Base-by-base conservation (phyloP, 495 filamentous ascomycete species). In the Sordaria brevicollis region DNA sequence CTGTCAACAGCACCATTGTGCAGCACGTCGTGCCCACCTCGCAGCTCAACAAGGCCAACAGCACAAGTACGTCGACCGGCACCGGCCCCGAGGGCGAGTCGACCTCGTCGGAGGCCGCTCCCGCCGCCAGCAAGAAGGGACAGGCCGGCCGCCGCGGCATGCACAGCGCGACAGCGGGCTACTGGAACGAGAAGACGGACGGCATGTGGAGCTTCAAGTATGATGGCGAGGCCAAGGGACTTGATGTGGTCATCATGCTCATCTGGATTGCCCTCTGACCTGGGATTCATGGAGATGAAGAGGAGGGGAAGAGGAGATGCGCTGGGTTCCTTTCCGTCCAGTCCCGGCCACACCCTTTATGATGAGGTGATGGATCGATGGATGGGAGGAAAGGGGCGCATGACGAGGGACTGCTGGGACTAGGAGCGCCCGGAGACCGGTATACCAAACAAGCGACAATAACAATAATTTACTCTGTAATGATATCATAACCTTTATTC, bases 131-230 rank as follows among this genome's bases (percentile, higher is more conserved):
- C 21, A 85, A 83, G 41, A 87, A 86, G 80, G 81, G 82, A 5
- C 85, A 90, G 77, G 88, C 87, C 33, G 94, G 93, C 54, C 88
- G 93, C 70, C 87, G 94, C 67, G 95, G 95, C 49, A 97, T 99
- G 95, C 95, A 99, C 84, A 92, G 89, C 71, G 95, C 95, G 17
- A 92, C 91, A 1, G 95, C 92, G 43, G 96, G 93, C 2, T 99
- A 91, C 84, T 99, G 95, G 95, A 94, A 98, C 78, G 93, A 95
- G 75, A 94, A 96, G 84, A 92, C 89, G 69, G 95, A 99, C 76
- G 95, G 95, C 67, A 97, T 96, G 91, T 99, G 93, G 93, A 97
- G 89, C 77, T 96, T 89, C 84, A 98, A 99, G 83, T 97, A 92
- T 78, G 91, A 94, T 74, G 92, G 88, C 25, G 92, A 93, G 81